A percentile compares a stretch with the other conserved stretches of the same genome.
Evolutionary conservation across 805 yeast genomes (phyloP).

Genomic region (Saccharomycopsis guyanensis): DNA sequence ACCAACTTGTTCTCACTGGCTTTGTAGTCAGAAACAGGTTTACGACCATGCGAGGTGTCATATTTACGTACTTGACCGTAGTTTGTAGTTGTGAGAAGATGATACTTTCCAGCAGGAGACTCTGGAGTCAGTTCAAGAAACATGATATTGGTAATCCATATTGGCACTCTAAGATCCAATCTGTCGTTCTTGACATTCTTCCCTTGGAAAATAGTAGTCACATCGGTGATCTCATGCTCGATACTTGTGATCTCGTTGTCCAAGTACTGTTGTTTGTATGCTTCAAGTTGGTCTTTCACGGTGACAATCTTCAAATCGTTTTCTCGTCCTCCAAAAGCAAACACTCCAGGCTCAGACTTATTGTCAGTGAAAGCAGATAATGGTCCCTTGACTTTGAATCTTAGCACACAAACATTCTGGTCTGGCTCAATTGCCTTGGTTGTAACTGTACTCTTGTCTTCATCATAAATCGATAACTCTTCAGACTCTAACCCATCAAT

Average conservation of each 20-base stretch:
- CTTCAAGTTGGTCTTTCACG: conserved; percentile 26
- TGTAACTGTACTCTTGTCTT: conserved; percentile 1
- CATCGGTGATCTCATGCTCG: conserved; percentile 23
- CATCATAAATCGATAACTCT: conserved; percentile 1
- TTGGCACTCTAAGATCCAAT: conserved; percentile 73
- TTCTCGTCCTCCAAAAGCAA: conserved; percentile 86
- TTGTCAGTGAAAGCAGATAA: conserved; percentile 10
- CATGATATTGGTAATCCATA: conserved; percentile 60
- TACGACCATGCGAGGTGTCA: conserved; percentile 57
- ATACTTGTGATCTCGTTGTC: conserved; percentile 8
- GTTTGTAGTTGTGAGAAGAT: conserved; percentile 57
- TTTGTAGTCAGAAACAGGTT: conserved; percentile 39
- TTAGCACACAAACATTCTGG: conserved; percentile 1
- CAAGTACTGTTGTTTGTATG: conserved; percentile 24
- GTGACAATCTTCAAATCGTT: conserved; percentile 52
- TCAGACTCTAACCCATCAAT: conserved; percentile 1
- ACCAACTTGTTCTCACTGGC: conserved; percentile 15
- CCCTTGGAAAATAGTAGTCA: conserved; percentile 46
- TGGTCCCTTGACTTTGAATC: conserved; percentile 10
- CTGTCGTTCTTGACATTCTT: conserved; percentile 78
- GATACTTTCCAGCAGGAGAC: background rate
- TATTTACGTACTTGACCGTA: conserved; percentile 74
- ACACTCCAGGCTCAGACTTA: conserved; percentile 30
- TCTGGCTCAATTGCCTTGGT: background rate
- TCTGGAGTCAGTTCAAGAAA: conserved; percentile 39